A percentile compares a stretch with the other conserved stretches of the same genome.
phyloP scores from a whole-genome alignment of 2,329 filamentous ascomycete genomes.

The Pestalotiopsis sp. region DNA sequence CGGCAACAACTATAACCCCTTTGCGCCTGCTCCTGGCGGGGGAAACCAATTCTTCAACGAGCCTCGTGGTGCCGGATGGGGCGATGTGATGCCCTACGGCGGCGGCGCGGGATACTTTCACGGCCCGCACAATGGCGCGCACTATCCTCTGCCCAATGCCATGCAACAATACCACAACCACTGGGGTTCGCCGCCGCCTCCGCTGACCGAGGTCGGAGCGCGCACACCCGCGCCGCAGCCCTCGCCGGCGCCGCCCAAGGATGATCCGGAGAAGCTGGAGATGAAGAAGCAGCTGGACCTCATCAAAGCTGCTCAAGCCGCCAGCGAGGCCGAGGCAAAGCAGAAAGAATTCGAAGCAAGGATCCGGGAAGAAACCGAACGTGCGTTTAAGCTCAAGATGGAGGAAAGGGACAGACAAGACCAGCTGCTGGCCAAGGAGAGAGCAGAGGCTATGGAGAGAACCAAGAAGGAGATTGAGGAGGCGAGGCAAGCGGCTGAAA shows the following conservation, averaged over 20 bases:
- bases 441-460: constrained; percentile 45
- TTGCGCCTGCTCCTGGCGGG: constrained; percentile 31
- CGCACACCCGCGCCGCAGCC: neutral
- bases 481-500: constrained; percentile 48
- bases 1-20: constrained; percentile 34
- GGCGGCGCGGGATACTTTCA: constrained; percentile 41
- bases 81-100: constrained; percentile 39
- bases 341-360: constrained; percentile 46
- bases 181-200: constrained; percentile 37
- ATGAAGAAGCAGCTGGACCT: constrained; percentile 61
- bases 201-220: constrained; percentile 30
- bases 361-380: constrained; percentile 49
- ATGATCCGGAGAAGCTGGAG: constrained; percentile 61
- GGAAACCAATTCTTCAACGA: constrained; percentile 47
- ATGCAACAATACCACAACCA: constrained; percentile 52
- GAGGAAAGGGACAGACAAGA: constrained; percentile 41
- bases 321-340: constrained; percentile 47
- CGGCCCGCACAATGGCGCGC: constrained; percentile 34
- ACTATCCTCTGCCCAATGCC: constrained; percentile 41
- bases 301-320: constrained; percentile 49
- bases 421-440: constrained; percentile 34
- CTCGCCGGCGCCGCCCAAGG: constrained; percentile 22
- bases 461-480: constrained; percentile 48
- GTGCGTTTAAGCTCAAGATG: constrained; percentile 42
- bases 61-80: constrained; percentile 25